Conservation (phyloP, 2,329 filamentous ascomycete genomes). For the Colletotrichum filicis region DNA sequence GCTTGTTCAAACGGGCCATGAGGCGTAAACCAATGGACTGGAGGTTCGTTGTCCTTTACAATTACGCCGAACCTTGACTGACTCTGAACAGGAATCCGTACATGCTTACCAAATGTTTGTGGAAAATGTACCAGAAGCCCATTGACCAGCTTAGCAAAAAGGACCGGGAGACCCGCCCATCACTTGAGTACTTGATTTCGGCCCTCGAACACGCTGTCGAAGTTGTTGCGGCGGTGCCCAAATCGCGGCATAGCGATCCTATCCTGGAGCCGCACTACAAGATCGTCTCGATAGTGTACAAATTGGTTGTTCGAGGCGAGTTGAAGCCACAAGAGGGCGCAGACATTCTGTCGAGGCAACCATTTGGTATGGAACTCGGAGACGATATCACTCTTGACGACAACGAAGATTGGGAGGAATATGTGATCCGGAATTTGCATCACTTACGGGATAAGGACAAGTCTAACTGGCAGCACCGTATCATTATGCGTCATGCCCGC, state of each 20-base stretch:
- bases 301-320: conserved; percentile 73
- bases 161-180: conserved; percentile 51
- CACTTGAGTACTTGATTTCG: conserved; percentile 54
- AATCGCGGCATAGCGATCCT: conserved; percentile 74
- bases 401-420: conserved; percentile 70
- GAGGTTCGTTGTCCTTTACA: conserved; percentile 56
- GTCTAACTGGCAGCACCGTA: conserved; percentile 94
- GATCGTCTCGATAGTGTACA: conserved; percentile 83
- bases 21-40: conserved; percentile 64
- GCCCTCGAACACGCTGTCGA: conserved; percentile 63
- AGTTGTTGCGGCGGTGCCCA: conserved; percentile 62
- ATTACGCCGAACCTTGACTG: conserved; percentile 33
- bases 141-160: conserved; percentile 54
- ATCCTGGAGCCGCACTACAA: conserved; percentile 95
- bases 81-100: conserved; percentile 60
- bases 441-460: conserved; percentile 79
- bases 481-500: conserved; percentile 78
- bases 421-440: conserved; percentile 62
- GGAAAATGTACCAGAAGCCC: conserved; percentile 70
- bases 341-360: conserved; percentile 65
- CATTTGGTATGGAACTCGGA: conserved; percentile 61
- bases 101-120: conserved; percentile 71
- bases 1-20: conserved; percentile 67
- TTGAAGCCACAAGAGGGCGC: conserved; percentile 60
- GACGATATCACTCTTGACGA: conserved; percentile 64